Percentiles rank a stretch among this genome's conserved stretches.
Evolutionary conservation across 805 yeast genomes (phyloP).

Genomic region (Starmera caribaea): DNA sequence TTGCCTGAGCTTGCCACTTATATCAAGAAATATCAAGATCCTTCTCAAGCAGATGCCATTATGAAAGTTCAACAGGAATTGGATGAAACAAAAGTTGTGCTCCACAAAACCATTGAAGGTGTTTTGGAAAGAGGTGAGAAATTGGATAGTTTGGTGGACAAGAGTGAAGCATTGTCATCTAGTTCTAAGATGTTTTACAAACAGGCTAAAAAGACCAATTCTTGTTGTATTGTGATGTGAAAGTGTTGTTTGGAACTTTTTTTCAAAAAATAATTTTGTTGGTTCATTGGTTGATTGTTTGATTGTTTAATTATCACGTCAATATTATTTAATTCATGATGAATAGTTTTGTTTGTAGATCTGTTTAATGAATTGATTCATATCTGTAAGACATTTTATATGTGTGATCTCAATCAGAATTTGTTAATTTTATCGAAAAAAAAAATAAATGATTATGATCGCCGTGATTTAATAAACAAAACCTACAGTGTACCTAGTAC

Average conservation of each 20-base stretch:
- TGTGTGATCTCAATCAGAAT: too few relatives aligned
- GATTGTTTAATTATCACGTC: too few relatives aligned
- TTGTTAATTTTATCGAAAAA: too few relatives aligned
- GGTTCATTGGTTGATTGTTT: neutral
- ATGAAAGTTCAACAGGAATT: slow-evolving; percentile 97
- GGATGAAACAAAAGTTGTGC: slow-evolving; percentile 93
- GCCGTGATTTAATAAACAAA: too few relatives aligned
- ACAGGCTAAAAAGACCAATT: slow-evolving; percentile 91
- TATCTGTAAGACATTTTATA: too few relatives aligned
- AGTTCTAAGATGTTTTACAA: slow-evolving; percentile 91
- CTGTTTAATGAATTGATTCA: too few relatives aligned
- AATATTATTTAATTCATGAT: too few relatives aligned
- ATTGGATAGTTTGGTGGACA: slow-evolving; percentile 87
- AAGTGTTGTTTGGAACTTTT: neutral
- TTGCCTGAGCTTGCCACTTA: slow-evolving; percentile 59
- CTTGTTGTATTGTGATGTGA: slow-evolving; percentile 75
- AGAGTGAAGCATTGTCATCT: slow-evolving; percentile 84
- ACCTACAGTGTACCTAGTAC: too few relatives aligned
- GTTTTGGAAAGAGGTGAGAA: slow-evolving; percentile 96
- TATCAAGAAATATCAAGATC: slow-evolving; percentile 85
- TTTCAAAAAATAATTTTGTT: neutral
- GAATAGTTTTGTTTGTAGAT: too few relatives aligned
- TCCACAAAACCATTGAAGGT: slow-evolving; percentile 91
- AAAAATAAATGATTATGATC: too few relatives aligned
- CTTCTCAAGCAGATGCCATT: slow-evolving; percentile 91